phyloP scores from a whole-genome alignment of 1,139 yeast genomes.

The Hyphopichia wangnamkhiaoensis region DNA sequence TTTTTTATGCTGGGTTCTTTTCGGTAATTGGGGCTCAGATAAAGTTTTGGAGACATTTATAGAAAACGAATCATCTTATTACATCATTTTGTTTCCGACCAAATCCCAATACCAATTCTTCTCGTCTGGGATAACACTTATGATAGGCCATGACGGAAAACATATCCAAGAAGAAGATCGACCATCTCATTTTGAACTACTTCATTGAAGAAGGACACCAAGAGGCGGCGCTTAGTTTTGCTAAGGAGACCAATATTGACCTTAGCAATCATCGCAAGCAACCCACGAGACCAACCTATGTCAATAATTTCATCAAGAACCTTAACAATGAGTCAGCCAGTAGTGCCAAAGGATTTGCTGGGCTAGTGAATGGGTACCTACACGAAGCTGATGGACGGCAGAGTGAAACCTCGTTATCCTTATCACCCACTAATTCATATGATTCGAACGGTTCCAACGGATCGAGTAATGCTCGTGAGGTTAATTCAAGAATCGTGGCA shows the following conservation, averaged over 20 bases:
- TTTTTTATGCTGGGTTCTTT: no score
- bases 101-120: no score
- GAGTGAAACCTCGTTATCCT: constrained; percentile 7
- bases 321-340: constrained; percentile 4
- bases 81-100: no score
- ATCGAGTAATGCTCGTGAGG: constrained; percentile 1
- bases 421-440: constrained; percentile 7
- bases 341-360: constrained; percentile 3
- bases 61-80: no score
- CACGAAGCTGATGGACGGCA: constrained; percentile 1
- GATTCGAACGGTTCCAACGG: constrained; percentile 11
- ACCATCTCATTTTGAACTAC: constrained; percentile 52
- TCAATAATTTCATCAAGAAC: constrained; percentile 11
- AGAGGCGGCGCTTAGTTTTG: constrained; percentile 51
- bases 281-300: constrained; percentile 7
- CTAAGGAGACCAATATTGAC: constrained; percentile 40
- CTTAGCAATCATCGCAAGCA: constrained; percentile 10
- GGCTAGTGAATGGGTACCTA: constrained; percentile 9
- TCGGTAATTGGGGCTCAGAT: no score
- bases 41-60: no score
- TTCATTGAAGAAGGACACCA: constrained; percentile 61
- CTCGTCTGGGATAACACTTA: no score
- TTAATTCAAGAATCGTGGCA: constrained; percentile 16
- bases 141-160: constrained; percentile 2
- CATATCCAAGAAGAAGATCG: constrained; percentile 35